Evolutionary conservation across 805 yeast species (phyloP).

Genomic region (Candida silvicultrix): DNA sequence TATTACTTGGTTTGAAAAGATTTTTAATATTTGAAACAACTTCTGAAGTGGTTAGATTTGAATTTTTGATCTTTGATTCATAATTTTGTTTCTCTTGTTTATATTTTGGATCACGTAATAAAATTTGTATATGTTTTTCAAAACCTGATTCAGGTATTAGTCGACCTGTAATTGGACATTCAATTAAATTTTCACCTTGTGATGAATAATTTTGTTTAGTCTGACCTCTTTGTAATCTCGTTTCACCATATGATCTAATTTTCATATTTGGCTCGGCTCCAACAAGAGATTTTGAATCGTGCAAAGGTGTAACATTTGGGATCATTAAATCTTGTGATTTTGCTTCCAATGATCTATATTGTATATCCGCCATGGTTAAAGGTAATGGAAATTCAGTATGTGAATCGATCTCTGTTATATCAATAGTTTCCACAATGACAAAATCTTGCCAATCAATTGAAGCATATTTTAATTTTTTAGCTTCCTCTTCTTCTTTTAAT

Average conservation of each 20-base stretch:
- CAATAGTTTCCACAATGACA: conserved; percentile 59
- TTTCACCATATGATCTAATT: conserved; percentile 65
- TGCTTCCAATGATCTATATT: conserved; percentile 46
- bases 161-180: conserved; percentile 77
- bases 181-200: conserved; percentile 33
- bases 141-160: conserved; percentile 64
- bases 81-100: conserved; percentile 56
- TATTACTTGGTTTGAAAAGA: conserved; percentile 27
- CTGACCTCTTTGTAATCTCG: conserved; percentile 38
- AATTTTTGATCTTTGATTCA: conserved; percentile 45
- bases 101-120: conserved; percentile 74
- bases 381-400: conserved; percentile 50
- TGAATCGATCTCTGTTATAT: conserved; percentile 55
- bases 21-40: conserved; percentile 57
- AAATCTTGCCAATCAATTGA: conserved; percentile 88
- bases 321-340: conserved; percentile 14
- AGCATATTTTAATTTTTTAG: conserved; percentile 49
- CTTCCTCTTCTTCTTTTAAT: conserved; percentile 27
- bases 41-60: conserved; percentile 48
- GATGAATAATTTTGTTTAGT: background rate
- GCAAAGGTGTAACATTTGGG: background rate
- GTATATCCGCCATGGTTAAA: conserved; percentile 48
- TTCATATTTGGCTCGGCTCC: conserved; percentile 39
- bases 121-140: conserved; percentile 61
- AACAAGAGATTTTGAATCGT: conserved; percentile 1